phyloP scores from a whole-genome alignment of 2,329 filamentous ascomycete genomes.

The Cordyceps militaris region DNA sequence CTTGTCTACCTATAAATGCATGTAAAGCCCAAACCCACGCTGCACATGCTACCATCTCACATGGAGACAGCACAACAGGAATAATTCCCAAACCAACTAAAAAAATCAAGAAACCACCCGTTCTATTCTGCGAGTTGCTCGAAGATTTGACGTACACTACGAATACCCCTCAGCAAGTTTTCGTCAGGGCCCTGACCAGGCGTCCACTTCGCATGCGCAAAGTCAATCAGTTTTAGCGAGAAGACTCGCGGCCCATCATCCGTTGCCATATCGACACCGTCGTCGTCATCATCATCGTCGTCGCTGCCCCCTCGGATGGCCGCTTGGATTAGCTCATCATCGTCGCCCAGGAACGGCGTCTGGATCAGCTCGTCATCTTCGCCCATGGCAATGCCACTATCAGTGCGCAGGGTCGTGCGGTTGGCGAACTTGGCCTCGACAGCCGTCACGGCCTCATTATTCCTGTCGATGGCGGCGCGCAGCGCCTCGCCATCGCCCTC shows the following conservation, averaged over 20 bases:
- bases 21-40: not conserved
- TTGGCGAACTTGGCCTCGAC: conserved; percentile 37
- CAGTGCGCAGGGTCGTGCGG: conserved; percentile 39
- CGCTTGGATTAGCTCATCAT: conserved; percentile 10
- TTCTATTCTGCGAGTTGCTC: conserved; percentile 46
- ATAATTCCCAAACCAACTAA: not conserved
- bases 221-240: conserved; percentile 86
- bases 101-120: not conserved
- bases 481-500: conserved; percentile 55
- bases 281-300: conserved; percentile 44
- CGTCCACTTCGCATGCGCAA: conserved; percentile 84
- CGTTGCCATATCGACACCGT: conserved; percentile 37
- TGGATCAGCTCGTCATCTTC: conserved; percentile 29
- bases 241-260: conserved; percentile 56
- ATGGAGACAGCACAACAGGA: not conserved
- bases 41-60: not conserved
- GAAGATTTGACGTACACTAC: conserved; percentile 65
- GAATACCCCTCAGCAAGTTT: conserved; percentile 69
- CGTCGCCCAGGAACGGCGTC: not conserved
- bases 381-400: conserved; percentile 48
- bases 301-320: conserved; percentile 10
- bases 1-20: not conserved
- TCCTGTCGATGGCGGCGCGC: conserved; percentile 45
- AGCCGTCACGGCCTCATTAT: conserved; percentile 41
- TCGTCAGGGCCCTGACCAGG: conserved; percentile 79